phyloP scores from a whole-genome alignment of 768 basidiomycete species.

The Boletus fagicola region DNA sequence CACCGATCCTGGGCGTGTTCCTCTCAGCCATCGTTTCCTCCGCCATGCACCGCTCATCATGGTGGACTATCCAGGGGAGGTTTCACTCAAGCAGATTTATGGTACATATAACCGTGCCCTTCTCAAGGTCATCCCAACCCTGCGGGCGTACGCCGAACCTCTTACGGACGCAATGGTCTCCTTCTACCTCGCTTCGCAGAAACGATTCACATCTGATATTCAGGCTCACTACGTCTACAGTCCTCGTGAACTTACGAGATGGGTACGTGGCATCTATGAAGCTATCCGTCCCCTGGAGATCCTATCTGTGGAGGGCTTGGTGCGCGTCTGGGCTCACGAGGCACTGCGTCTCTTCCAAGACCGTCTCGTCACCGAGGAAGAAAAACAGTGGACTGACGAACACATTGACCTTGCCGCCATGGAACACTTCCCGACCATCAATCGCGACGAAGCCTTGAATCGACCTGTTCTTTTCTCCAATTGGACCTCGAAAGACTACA shows the following conservation, averaged over 20 bases:
- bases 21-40: conserved; percentile 94
- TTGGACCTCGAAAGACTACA: conserved; percentile 97
- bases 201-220: conserved; percentile 91
- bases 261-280: conserved; percentile 97
- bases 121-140: conserved; percentile 91
- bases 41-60: conserved; percentile 96
- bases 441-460: conserved; percentile 76
- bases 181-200: conserved; percentile 93
- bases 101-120: conserved; percentile 96
- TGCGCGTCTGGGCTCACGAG: conserved; percentile 98
- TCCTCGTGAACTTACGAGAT: conserved; percentile 97
- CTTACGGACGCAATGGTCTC: conserved; percentile 97
- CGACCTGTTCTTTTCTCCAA: conserved; percentile 97
- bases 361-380: conserved; percentile 89
- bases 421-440: conserved; percentile 92
- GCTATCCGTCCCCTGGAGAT: conserved; percentile 92
- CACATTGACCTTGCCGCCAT: conserved; percentile 80
- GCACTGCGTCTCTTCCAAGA: conserved; percentile 97
- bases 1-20: conserved; percentile 98
- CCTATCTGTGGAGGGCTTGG: conserved; percentile 91
- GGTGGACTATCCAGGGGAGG: conserved; percentile 98
- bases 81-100: conserved; percentile 97
- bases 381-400: conserved; percentile 94
- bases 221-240: conserved; percentile 99
- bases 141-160: conserved; percentile 89